Percentiles rank a stretch among this genome's conserved stretches.
phyloP scores from a whole-genome alignment of 177 flowering plant species.

The Vitis hybrid region DNA sequence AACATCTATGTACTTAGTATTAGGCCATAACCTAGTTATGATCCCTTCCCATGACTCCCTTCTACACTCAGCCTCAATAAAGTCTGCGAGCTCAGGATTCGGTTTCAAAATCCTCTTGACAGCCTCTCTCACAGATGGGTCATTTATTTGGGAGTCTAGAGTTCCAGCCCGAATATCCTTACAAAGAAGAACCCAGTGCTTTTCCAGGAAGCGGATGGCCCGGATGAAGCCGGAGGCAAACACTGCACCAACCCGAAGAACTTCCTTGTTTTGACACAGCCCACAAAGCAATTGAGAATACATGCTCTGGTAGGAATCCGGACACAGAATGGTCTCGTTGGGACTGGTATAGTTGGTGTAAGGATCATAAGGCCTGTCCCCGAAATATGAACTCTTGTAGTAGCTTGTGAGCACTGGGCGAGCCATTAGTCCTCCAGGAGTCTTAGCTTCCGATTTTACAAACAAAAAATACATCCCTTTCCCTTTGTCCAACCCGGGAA shows the following conservation, averaged over 20 bases:
- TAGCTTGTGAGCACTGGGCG: slow-evolving; percentile 37
- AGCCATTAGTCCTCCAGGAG: slow-evolving; percentile 36
- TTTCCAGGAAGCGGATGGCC: slow-evolving; percentile 32
- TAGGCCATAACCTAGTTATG: slow-evolving; percentile 37
- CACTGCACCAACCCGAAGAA: slow-evolving; percentile 38
- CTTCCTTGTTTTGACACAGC: slow-evolving; percentile 23
- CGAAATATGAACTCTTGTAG: slow-evolving; percentile 36
- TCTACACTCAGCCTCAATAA: slow-evolving; percentile 25
- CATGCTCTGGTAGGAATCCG: slow-evolving; percentile 38
- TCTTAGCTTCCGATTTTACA: slow-evolving; percentile 28
- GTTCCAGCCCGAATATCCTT: slow-evolving; percentile 27
- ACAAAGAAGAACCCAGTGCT: slow-evolving; percentile 23
- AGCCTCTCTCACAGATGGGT: slow-evolving; percentile 25
- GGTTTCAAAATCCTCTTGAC: slow-evolving; percentile 22
- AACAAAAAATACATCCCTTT: slow-evolving; percentile 39
- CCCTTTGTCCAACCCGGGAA: slow-evolving; percentile 28
- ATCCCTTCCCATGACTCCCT: slow-evolving; percentile 33
- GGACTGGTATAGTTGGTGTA: slow-evolving; percentile 41
- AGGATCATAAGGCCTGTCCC: slow-evolving; percentile 26
- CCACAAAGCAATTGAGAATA: slow-evolving; percentile 40
- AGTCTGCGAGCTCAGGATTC: slow-evolving; percentile 26
- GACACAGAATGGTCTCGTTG: slow-evolving; percentile 34
- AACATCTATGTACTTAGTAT: slow-evolving; percentile 37
- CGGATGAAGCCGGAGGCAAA: slow-evolving; percentile 40
- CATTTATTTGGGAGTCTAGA: slow-evolving; percentile 18